Base-by-base conservation (phyloP, 176 grass and related monocot species). In the Aegilops tauschii region DNA sequence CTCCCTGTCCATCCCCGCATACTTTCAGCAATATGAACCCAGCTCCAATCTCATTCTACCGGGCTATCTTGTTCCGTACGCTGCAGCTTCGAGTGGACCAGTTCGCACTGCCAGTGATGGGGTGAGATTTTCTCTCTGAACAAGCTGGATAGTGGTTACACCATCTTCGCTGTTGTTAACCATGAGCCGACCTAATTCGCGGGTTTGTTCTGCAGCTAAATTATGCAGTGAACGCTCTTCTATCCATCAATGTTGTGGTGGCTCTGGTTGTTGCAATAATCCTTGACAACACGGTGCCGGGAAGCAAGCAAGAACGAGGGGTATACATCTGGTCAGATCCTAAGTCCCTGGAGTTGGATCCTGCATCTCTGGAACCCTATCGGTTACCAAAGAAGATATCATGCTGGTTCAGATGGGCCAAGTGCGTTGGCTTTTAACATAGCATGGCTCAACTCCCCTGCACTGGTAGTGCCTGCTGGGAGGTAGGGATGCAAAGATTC, bases 291-390 rank as follows among this genome's bases (percentile, higher is more conserved):
- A 96, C 97, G 0, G 94, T 96, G 49, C 94, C 97, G 12, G 94
- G 97, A 28, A 94, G 88, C 88, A 94, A 80, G 85, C 90, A 99
- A 37, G 97, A 96, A 81, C 91, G 97, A 44, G 97, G 97, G 16
- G 94, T 99, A 18, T 99, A 99, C 79, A 96, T 99, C 78, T 99
- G 97, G 97, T 94, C 97, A 65, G 90, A 96, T 79, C 90, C 87
- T 14, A 93, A 30, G n/a, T 86, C 73, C 8, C 85, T 91, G 21
- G 93, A 99, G 72, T 77, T 84, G 12, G 97, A 99, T 64, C 89
- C 92, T 44, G 83, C 85, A 18, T 88, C 88, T 29, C 79, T 99
- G 54, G 92, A 94, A 59, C 92, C 97, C 1, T 99, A 99, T 89
- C 61, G 76, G 35, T 81, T 99, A 86, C 97, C 97, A 5, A 64